These are phyloP conservation scores for Cicer arietinum DNA, from an alignment of 306 rosid species.

Conservation along the genomic window DNA sequence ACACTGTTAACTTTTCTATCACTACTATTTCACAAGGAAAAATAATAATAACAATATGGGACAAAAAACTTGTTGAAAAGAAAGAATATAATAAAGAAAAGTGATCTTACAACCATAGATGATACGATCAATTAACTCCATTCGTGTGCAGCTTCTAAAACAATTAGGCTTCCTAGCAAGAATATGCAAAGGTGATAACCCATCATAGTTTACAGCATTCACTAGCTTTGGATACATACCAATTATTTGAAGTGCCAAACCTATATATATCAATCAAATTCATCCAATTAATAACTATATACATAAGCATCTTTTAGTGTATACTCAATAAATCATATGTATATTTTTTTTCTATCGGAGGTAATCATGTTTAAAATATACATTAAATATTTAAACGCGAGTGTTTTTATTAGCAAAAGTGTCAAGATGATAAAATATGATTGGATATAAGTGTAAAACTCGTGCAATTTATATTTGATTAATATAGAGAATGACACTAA, in stretches of 20 bases:
- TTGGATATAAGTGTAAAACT: not conserved
- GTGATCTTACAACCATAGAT: constrained; percentile 49
- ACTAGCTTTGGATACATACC: constrained; percentile 44
- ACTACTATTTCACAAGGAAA: not conserved
- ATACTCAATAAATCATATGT: no score
- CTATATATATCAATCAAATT: constrained; percentile 47
- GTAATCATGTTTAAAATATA: no score
- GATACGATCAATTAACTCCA: constrained; percentile 44
- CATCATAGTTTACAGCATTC: constrained; percentile 43
- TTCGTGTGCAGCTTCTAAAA: constrained; percentile 52
- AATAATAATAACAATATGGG: not conserved
- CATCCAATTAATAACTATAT: constrained; percentile 23
- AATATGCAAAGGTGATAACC: constrained; percentile 50
- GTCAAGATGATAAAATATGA: no score
- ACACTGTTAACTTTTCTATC: not conserved
- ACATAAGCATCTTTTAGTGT: no score
- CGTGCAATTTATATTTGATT: not conserved
- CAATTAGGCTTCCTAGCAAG: constrained; percentile 57
- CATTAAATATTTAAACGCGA: no score
- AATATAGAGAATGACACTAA: constrained; percentile 27
- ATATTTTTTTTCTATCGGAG: no score
- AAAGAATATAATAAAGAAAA: not conserved
- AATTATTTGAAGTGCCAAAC: constrained; percentile 53
- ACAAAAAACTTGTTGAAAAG: not conserved
- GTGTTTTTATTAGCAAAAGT: no score